Evolutionary conservation across 75 land plant species (phyloP).

Genomic region (Cunninghamia lanceolata): DNA sequence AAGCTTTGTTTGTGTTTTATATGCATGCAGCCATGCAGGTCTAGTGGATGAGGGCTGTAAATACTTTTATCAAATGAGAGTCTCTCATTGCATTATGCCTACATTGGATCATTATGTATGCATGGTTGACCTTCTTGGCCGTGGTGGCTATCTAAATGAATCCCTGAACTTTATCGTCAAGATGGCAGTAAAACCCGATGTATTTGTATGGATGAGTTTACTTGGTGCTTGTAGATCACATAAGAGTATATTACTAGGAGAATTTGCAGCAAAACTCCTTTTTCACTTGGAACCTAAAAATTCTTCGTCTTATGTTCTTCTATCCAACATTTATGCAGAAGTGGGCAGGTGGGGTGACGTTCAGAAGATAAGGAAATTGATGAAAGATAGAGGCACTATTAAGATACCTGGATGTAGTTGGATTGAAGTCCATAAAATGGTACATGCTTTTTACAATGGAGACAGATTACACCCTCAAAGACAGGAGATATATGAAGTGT

Average conservation of each 20-base stretch:
- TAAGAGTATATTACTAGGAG: conserved; percentile 27
- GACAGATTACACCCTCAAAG: neutral
- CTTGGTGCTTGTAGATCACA: conserved; percentile 30
- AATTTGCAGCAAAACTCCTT: conserved; percentile 24
- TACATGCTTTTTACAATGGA: neutral
- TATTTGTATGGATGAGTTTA: conserved; percentile 34
- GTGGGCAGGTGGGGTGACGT: conserved; percentile 25
- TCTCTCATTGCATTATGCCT: conserved; percentile 23
- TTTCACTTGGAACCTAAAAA: conserved; percentile 25
- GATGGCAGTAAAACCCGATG: neutral
- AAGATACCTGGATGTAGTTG: conserved; percentile 24
- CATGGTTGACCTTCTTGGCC: conserved; percentile 32
- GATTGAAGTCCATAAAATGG: conserved; percentile 17
- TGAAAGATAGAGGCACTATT: conserved; percentile 11
- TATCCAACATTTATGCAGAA: conserved; percentile 22
- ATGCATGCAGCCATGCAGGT: conserved; percentile 44
- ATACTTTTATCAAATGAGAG: conserved; percentile 20
- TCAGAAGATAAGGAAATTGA: conserved; percentile 14
- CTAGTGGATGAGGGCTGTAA: conserved; percentile 23
- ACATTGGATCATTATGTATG: conserved; percentile 28
- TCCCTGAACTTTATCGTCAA: conserved; percentile 10
- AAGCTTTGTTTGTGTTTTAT: conserved; percentile 30
- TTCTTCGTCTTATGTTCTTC: conserved; percentile 26
- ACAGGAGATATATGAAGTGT: conserved; percentile 9
- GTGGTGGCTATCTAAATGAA: conserved; percentile 25